Percentiles rank a stretch among this genome's conserved stretches.
phyloP scores from a whole-genome alignment of 306 rosid species.

The Macrotyloma uniflorum region DNA sequence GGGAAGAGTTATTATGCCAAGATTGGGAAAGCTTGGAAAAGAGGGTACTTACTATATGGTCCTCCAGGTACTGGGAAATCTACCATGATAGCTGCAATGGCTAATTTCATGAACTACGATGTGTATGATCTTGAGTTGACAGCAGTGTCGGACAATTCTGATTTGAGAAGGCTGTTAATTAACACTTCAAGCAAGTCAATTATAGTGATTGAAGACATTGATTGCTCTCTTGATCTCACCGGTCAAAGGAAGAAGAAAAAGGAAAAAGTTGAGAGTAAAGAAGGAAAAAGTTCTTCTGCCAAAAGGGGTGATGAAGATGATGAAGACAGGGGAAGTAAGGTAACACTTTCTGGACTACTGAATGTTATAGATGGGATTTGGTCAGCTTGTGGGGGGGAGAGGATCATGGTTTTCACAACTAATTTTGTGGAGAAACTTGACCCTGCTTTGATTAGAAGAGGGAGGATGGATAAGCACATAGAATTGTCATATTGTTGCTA shows the following conservation, averaged over 20 bases:
- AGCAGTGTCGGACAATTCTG: slow-evolving; percentile 46
- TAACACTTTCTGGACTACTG: slow-evolving; percentile 62
- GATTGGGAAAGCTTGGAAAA: slow-evolving; percentile 65
- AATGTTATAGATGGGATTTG: slow-evolving; percentile 69
- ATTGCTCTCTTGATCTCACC: slow-evolving; percentile 67
- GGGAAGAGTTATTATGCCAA: slow-evolving; percentile 55
- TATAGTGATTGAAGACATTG: slow-evolving; percentile 62
- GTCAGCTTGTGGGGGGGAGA: slow-evolving; percentile 68
- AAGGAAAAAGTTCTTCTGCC: not conserved
- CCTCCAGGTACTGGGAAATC: slow-evolving; percentile 71
- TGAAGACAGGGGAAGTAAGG: slow-evolving; percentile 46
- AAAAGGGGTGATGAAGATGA: slow-evolving; percentile 39
- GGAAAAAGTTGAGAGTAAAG: not conserved
- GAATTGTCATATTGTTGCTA: slow-evolving; percentile 61
- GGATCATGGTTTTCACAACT: slow-evolving; percentile 30
- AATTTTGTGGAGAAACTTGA: slow-evolving; percentile 50
- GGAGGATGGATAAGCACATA: slow-evolving; percentile 74
- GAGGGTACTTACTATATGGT: slow-evolving; percentile 60
- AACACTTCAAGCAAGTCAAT: slow-evolving; percentile 44
- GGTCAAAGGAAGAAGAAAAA: slow-evolving; percentile 52
- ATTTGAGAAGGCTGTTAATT: slow-evolving; percentile 46
- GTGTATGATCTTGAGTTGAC: slow-evolving; percentile 66
- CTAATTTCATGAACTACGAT: slow-evolving; percentile 62
- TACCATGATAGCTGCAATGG: slow-evolving; percentile 62
- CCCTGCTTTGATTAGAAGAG: slow-evolving; percentile 63